Base-by-base conservation (phyloP, 192 early-diverging fungal genomes). In the Coemansia sp. region DNA sequence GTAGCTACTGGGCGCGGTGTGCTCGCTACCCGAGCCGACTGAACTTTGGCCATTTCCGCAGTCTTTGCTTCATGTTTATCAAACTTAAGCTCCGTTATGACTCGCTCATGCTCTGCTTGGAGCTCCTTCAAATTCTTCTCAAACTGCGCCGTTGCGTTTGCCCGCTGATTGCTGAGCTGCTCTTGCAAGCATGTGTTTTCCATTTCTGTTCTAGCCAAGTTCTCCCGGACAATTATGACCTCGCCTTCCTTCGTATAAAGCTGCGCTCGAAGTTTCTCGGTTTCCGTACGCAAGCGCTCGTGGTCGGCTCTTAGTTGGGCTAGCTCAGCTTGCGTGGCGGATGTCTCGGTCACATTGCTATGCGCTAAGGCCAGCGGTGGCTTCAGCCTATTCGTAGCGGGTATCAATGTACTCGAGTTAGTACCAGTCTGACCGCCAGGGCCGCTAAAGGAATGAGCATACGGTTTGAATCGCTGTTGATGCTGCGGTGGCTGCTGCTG, bases 161-260 rank as follows among this genome's bases (percentile, higher is more conserved):
- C 49, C 3, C 73, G 68, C 33, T 81, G 79, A 64, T 68, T 76
- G 13, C 70, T 69, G 49, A 85, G 74, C 62, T 68, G 72, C 44
- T 85, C 84, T 54, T 85, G 84, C 64, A 85, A 61, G 38, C 76
- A 79, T 31, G 79, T 81, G 69, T 85, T 78, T 16, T 78, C 79
- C 22, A 81, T 81, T 70, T 85, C 84, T 15, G 84, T 85, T 16
- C 62, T 67, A 7, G 84, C 63, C 65, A 85, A 67, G 47, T 81
- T 77, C 20, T 81, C 78, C 33, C 84, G 75, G 16, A 85, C 79
- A 6, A 81, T 85, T 60, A 69, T 75, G 3, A 81, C 84, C 43
- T 85, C 84, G 22, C 84, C 84, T 3, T 80, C 84, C 40, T 73
- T 78, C 9, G 84, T 85, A 7, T 78, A 78, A 29, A 85, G 70